These are phyloP conservation scores for Boletus pseudo-olivaceus DNA, from an alignment of 768 basidiomycete species.

Conservation along the genomic window DNA sequence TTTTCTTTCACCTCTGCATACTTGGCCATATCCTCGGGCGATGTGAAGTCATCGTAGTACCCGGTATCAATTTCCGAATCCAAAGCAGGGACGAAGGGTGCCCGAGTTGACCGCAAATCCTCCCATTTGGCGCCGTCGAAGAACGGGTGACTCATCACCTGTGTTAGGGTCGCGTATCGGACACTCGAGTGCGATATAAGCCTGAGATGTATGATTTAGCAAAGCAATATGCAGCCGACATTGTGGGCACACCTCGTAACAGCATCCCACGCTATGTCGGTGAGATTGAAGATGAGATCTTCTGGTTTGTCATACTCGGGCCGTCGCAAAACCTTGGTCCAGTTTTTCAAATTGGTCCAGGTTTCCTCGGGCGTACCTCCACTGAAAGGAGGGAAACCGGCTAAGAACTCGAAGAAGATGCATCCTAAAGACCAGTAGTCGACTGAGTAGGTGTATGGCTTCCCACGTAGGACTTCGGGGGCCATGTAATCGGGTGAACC, in stretches of 20 bases:
- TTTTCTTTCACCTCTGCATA: conserved; percentile 99
- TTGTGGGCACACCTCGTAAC: conserved; percentile 64
- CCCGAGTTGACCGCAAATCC: conserved; percentile 65
- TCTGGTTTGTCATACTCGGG: conserved; percentile 96
- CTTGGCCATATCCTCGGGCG: conserved; percentile 93
- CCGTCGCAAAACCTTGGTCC: conserved; percentile 86
- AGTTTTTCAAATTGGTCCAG: conserved; percentile 98
- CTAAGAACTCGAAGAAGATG: conserved; percentile 95
- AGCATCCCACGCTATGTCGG: conserved; percentile 91
- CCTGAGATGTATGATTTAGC: conserved; percentile 35
- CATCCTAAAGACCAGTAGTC: conserved; percentile 99
- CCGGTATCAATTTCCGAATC: conserved; percentile 95
- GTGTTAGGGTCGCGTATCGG: conserved; percentile 69
- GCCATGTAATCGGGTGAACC: conserved; percentile 99
- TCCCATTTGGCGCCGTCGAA: conserved; percentile 77
- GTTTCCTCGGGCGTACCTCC: conserved; percentile 95
- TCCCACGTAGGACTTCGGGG: conserved; percentile 87
- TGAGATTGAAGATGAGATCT: conserved; percentile 94
- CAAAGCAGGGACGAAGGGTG: conserved; percentile 92
- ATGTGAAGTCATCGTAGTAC: conserved; percentile 90
- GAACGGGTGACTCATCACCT: conserved; percentile 79
- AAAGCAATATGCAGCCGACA: neutral
- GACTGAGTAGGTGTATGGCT: conserved; percentile 93
- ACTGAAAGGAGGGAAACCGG: conserved; percentile 97
- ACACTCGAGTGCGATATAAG: conserved; percentile 85